A percentile compares a stretch with the other conserved stretches of the same genome.
phyloP scores from a whole-genome alignment of 2,329 filamentous ascomycete genomes.

The Diatrype stigma region DNA sequence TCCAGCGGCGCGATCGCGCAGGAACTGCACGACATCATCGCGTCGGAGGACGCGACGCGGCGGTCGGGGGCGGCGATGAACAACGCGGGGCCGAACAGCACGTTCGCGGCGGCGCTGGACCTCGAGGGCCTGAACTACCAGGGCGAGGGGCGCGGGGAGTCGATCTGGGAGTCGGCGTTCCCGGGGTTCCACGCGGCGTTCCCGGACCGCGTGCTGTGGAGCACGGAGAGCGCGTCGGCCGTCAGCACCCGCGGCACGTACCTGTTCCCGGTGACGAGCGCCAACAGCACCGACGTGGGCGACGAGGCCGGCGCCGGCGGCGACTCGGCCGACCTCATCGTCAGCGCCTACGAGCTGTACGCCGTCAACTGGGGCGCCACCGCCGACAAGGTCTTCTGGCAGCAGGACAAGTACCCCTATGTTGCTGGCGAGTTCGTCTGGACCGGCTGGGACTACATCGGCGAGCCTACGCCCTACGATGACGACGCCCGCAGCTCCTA shows the following conservation, averaged over 20 bases:
- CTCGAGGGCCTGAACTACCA: slow-evolving; percentile 53
- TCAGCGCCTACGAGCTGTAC: slow-evolving; percentile 51
- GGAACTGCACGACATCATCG: slow-evolving; percentile 37
- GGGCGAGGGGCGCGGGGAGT: slow-evolving; percentile 38
- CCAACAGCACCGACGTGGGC: slow-evolving; percentile 31
- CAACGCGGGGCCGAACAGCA: slow-evolving; percentile 33
- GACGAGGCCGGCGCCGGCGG: slow-evolving; percentile 33
- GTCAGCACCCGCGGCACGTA: slow-evolving; percentile 49
- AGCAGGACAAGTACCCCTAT: slow-evolving; percentile 43
- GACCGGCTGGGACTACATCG: slow-evolving; percentile 48
- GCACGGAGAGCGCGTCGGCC: slow-evolving; percentile 39
- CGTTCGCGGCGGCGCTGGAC: slow-evolving; percentile 39
- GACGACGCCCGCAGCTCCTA: slow-evolving; percentile 43
- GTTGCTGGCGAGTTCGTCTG: slow-evolving; percentile 53
- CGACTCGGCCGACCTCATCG: slow-evolving; percentile 31
- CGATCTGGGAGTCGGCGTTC: slow-evolving; percentile 24
- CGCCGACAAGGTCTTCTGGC: slow-evolving; percentile 48
- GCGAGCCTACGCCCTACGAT: slow-evolving; percentile 47
- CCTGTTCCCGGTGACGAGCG: slow-evolving; percentile 45
- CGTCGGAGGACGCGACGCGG: slow-evolving; percentile 44
- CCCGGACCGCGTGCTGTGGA: slow-evolving; percentile 43
- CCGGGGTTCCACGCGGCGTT: slow-evolving; percentile 39
- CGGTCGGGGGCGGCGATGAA: slow-evolving; percentile 44
- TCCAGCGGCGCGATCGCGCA: slow-evolving; percentile 28
- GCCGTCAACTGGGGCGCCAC: slow-evolving; percentile 41